Evolutionary conservation across 2,329 filamentous ascomycete species (phyloP).

Genomic region (Keithomyces neogunnii): DNA sequence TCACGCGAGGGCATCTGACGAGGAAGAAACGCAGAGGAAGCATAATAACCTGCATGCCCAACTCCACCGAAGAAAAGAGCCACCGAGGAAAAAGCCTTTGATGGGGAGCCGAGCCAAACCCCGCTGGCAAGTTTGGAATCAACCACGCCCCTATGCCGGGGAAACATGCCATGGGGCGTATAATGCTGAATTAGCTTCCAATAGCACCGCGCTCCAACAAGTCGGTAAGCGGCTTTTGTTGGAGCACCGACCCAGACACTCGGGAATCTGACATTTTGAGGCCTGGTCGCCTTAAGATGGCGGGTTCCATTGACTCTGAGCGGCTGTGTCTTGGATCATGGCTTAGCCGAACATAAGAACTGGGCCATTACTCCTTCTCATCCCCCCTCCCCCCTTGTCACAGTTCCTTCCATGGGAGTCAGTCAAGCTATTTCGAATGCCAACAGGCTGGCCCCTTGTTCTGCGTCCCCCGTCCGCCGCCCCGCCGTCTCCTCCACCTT

Average conservation of each 20-base stretch:
- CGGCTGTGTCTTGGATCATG: background rate
- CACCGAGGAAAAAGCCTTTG: too few relatives aligned
- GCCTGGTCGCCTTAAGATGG: background rate
- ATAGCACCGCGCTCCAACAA: background rate
- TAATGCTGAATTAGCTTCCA: background rate
- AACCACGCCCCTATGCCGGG: background rate
- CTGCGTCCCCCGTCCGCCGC: conserved; percentile 1
- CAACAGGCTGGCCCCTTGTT: background rate
- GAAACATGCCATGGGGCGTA: background rate
- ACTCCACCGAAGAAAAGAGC: background rate
- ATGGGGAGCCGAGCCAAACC: too few relatives aligned
- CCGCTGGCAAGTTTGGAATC: background rate
- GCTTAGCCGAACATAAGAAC: background rate
- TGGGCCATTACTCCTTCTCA: background rate
- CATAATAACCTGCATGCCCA: background rate
- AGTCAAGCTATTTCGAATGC: background rate
- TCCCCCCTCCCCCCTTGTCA: background rate
- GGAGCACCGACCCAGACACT: conserved; percentile 6
- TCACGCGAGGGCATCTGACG: background rate
- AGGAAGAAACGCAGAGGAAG: background rate
- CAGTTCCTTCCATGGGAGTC: background rate
- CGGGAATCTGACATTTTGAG: conserved; percentile 3
- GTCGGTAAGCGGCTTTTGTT: background rate
- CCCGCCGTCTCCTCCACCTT: conserved; percentile 1
- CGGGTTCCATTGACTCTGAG: background rate